A percentile compares a stretch with the other conserved stretches of the same genome.
phyloP scores from a whole-genome alignment of 1,139 yeast species.

The Casaregolazyma suthepensis region DNA sequence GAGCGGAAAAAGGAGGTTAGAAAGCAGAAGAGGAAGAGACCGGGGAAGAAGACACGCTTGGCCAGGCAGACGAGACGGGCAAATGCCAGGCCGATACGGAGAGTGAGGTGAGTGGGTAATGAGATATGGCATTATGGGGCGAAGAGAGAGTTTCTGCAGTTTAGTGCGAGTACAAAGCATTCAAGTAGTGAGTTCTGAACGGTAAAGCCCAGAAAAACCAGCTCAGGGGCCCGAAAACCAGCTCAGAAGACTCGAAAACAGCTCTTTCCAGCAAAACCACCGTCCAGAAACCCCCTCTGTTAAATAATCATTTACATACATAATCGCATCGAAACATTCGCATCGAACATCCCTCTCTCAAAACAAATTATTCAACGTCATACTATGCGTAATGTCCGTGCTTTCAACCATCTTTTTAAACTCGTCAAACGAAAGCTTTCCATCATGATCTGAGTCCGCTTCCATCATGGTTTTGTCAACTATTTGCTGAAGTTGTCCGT shows the following conservation, averaged over 20 bases:
- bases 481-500: conserved; percentile 84
- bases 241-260: too few species aligned
- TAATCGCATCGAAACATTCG: neutral
- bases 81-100: neutral
- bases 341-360: conserved; percentile 11
- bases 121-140: neutral
- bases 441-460: conserved; percentile 89
- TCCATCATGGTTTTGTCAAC: conserved; percentile 96
- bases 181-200: too few species aligned
- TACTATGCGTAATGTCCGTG: conserved; percentile 35
- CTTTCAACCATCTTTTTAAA: conserved; percentile 48
- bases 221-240: too few species aligned
- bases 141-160: too few species aligned
- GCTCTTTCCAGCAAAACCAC: too few species aligned
- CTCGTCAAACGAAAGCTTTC: conserved; percentile 79
- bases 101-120: neutral
- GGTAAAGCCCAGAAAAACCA: too few species aligned
- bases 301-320: neutral
- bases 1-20: conserved; percentile 19
- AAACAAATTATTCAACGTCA: conserved; percentile 34
- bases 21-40: conserved; percentile 22
- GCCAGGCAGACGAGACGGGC: conserved; percentile 9
- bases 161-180: too few species aligned
- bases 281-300: neutral
- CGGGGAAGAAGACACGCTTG: conserved; percentile 31